Conservation (phyloP, 1,139 yeast genomes). For the Nakaseomyces delphensis region DNA sequence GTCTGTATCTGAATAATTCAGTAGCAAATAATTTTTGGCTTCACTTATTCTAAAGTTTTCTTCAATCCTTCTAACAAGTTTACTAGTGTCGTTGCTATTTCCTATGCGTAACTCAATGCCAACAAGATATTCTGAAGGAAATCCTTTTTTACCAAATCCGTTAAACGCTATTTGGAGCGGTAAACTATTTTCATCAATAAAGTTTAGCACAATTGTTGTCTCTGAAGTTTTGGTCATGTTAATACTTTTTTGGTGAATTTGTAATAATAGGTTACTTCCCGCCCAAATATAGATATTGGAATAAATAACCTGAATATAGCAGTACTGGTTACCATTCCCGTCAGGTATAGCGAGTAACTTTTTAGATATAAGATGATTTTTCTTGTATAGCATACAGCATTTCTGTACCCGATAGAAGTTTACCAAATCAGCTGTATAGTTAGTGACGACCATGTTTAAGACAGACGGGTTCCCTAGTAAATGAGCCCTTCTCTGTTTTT, state of each 20-base stretch:
- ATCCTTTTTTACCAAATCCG: neutral
- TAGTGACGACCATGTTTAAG: neutral
- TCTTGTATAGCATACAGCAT: constrained; percentile 1
- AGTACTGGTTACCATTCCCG: neutral
- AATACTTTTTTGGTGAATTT: neutral
- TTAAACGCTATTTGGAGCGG: constrained; percentile 4
- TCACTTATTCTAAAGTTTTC: constrained; percentile 21
- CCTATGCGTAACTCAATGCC: constrained; percentile 15
- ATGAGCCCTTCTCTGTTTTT: neutral
- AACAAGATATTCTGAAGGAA: neutral
- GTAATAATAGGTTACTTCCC: neutral
- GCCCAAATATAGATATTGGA: constrained; percentile 2
- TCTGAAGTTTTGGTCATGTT: neutral
- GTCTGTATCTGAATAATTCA: constrained; percentile 15
- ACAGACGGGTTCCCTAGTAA: neutral
- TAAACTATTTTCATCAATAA: constrained; percentile 6
- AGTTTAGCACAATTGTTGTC: neutral
- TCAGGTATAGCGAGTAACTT: neutral
- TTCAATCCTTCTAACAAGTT: constrained; percentile 11
- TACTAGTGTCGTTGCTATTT: constrained; percentile 7
- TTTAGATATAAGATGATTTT: neutral
- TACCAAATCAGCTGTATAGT: neutral
- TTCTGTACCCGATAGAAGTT: neutral
- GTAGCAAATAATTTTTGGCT: constrained; percentile 16
- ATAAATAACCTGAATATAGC: neutral